Evolutionary conservation across 2,329 filamentous ascomycete species (phyloP), one percentile per base, ranked within the genome.

Genomic region (Penicillium sp.): DNA sequence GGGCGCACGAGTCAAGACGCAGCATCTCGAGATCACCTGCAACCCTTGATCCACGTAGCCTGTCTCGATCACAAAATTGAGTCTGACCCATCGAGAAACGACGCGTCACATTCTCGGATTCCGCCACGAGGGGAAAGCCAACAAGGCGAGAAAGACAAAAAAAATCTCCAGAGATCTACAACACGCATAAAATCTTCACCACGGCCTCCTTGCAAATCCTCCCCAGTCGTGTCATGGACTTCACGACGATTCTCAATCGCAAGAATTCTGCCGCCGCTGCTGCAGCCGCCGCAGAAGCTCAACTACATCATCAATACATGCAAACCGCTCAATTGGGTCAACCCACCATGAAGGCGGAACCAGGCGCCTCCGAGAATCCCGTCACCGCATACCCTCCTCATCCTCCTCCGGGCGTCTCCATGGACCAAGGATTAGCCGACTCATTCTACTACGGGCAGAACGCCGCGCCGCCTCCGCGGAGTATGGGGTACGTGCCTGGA

Each of bases 331-430:
- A 70, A 34, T 62, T 71, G 49, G 66, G 69, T 51, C 60, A 64
- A 46, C 59, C 77, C 45, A 78, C 80, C 65, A 80, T 74, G 65
- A 78, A 77, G 61, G 78, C 79, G 50, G 80, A 83, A 58, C 78
- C 79, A 52, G 77, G 76, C 55, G 72, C 76, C 53, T 76, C 78
- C 48, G 79, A 81, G 53, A 74, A 76, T 33, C 75, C 77, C 39
- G 79, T 79, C 52, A 70, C 78, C 51, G 79, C 79, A 57, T 81
- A 79, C 44, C 78, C 78, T 52, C 75, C 79, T 59, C 73, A 77
- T 43, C 71, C 77, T n/a, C 76, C 76, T 51, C 73, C 71, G 40
- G 64, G 79, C 41, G 72, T 74, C 50, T 69, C 74, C 47, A 76
- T 81, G 63, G 71, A 72, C 55, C 47, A 46, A 24, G 55, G 57